A percentile compares a stretch with the other conserved stretches of the same genome.
Evolutionary conservation across 116 monocot genomes (phyloP).

Genomic region (Phalaenopsis hybrid): DNA sequence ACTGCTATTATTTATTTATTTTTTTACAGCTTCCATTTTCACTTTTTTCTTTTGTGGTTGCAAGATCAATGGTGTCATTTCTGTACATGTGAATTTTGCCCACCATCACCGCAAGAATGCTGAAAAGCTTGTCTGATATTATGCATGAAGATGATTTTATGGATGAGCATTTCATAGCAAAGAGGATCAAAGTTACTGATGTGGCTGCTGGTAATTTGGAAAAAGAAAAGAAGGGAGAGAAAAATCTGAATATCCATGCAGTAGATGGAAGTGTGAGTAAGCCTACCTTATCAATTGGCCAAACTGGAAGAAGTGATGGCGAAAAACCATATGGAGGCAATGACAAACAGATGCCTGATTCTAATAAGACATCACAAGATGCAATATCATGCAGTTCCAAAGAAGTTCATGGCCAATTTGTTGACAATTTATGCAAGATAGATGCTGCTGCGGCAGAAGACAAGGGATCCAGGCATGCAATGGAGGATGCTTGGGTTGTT

Average conservation of each 20-base stretch:
- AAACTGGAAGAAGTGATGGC: slow-evolving; percentile 1
- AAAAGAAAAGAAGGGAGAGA: slow-evolving; percentile 6
- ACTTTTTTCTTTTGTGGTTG: not conserved
- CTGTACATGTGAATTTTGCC: not conserved
- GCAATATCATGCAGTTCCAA: slow-evolving; percentile 2
- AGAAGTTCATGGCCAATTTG: slow-evolving; percentile 1
- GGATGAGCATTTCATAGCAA: slow-evolving; percentile 15
- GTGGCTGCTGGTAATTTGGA: slow-evolving; percentile 1
- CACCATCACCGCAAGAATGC: not conserved
- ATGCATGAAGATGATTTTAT: slow-evolving; percentile 23
- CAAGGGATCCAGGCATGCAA: slow-evolving; percentile 74
- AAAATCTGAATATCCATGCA: not conserved
- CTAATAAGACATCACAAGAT: slow-evolving; percentile 9
- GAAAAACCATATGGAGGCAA: not conserved
- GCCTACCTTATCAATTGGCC: slow-evolving; percentile 8
- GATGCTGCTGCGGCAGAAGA: slow-evolving; percentile 85
- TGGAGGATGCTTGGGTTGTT: slow-evolving; percentile 87
- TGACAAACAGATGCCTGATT: not conserved
- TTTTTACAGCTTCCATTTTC: not conserved
- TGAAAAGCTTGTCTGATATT: slow-evolving; percentile 23
- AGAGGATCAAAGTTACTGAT: slow-evolving; percentile 26
- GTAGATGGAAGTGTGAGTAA: not conserved
- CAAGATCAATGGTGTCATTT: not conserved
- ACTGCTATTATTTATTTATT: not conserved
- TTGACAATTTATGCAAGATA: slow-evolving; percentile 17